Base-by-base conservation (phyloP, 2,329 filamentous ascomycete species). In the Fusarium pseudoanthophilum region DNA sequence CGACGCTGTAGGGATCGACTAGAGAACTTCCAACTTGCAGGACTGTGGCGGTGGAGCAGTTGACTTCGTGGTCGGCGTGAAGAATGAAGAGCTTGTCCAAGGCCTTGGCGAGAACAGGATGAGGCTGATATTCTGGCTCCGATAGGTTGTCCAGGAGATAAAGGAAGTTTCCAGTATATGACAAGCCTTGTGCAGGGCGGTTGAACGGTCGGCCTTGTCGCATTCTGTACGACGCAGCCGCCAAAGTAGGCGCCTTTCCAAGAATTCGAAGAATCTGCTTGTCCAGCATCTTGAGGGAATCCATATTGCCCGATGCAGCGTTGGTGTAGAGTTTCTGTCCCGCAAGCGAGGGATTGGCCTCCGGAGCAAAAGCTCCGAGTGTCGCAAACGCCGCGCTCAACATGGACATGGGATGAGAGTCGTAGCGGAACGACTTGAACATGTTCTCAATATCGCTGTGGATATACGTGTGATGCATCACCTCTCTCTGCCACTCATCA, bases 1-100 rank as follows among this genome's bases (percentile, higher is more conserved):
- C 85, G 24, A 87, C 83, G 71, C 85, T 88, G 67, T 83, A 89
- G 0, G 88, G 87, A 73, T 90, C 89, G 0, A 89, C 85, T 16
- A 90, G 79, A 0, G 86, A 87, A 62, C 85, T 88, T 13, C 88
- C 87, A 26, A 89, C 87, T 64, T 89, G 87, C 21, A 90, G 80
- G 37, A 88, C 84, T 3, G 88, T 86, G 3, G 88, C 87, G 0
- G 87, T 89, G 4, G 87, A 87, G 75, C 87, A 85, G 72, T 89
- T 89, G 78, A 90, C 87, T 67, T 89, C 89, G 75, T 90, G 88
- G 72, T 90, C 88, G 5, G 87, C 85, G 70, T 89, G 87, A 30
- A 90, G 83, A 60, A 89, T 86, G 74, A 88, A 88, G 6, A 90
- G 82, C 11, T 84, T 83, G 60, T 89, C 86, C 21, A 90, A 79